Conservation (phyloP, 768 basidiomycete genomes). For the Hemileccinum rubropunctum region DNA sequence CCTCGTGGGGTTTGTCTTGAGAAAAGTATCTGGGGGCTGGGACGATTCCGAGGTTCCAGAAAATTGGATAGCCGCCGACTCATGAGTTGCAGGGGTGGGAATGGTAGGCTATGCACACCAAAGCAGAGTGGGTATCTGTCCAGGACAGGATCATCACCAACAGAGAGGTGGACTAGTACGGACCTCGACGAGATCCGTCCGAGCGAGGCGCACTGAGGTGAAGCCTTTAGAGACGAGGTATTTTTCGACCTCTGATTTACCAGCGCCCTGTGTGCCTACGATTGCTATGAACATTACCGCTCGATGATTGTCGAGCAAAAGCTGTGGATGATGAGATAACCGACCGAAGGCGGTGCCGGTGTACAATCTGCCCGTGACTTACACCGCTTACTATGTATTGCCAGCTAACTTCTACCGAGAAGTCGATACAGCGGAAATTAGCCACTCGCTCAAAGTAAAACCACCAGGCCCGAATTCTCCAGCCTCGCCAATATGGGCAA, state of each 20-base stretch:
- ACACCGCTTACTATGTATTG: too few species aligned
- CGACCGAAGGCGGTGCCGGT: too few species aligned
- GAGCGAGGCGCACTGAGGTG: slow-evolving; percentile 41
- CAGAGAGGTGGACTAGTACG: background rate
- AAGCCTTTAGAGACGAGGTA: slow-evolving; percentile 64
- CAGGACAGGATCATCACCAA: background rate
- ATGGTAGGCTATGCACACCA: slow-evolving; percentile 8
- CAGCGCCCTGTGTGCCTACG: slow-evolving; percentile 59
- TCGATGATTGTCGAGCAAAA: background rate
- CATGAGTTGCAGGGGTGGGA: background rate
- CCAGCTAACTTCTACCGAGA: background rate
- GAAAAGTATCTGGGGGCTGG: slow-evolving; percentile 11
- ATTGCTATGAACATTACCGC: slow-evolving; percentile 63
- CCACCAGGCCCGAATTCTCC: too few species aligned
- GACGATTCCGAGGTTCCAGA: background rate
- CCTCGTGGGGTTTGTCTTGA: slow-evolving; percentile 20
- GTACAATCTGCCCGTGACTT: too few species aligned
- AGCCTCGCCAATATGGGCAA: too few species aligned
- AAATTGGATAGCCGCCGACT: background rate
- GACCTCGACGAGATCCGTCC: slow-evolving; percentile 18
- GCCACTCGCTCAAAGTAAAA: background rate
- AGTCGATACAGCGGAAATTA: background rate
- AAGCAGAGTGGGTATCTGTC: background rate
- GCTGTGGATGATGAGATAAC: background rate
- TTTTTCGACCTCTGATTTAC: slow-evolving; percentile 56